These are phyloP conservation scores for Astrothelium macrocarpum DNA, from an alignment of 495 filamentous ascomycete genomes.

Conservation along the genomic window DNA sequence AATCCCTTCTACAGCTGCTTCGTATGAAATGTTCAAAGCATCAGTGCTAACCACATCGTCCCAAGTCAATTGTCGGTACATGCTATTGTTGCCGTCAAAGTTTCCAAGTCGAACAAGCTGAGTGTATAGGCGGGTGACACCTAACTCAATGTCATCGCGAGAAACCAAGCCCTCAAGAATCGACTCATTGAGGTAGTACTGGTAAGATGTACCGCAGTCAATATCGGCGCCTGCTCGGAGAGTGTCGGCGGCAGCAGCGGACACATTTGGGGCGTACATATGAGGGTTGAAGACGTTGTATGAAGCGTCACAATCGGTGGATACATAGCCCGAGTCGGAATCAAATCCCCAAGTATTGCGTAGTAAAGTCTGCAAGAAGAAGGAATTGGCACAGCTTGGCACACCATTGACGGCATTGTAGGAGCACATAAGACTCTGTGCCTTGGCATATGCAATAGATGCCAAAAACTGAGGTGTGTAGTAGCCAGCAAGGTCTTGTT, in stretches of 20 bases:
- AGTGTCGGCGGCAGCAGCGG: slow-evolving; percentile 10
- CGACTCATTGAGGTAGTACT: slow-evolving; percentile 40
- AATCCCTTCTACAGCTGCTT: slow-evolving; percentile 50
- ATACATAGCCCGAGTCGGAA: slow-evolving; percentile 11
- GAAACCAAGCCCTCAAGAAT: slow-evolving; percentile 38
- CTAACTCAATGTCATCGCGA: slow-evolving; percentile 22
- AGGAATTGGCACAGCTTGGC: slow-evolving; percentile 18
- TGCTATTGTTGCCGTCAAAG: slow-evolving; percentile 43
- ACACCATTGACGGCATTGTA: slow-evolving; percentile 23
- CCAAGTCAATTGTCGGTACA: slow-evolving; percentile 45
- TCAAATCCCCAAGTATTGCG: slow-evolving; percentile 19
- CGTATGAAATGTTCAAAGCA: slow-evolving; percentile 46
- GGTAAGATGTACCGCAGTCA: slow-evolving; percentile 52
- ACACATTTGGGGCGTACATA: slow-evolving; percentile 10
- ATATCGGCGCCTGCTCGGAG: slow-evolving; percentile 46
- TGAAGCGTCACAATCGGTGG: slow-evolving; percentile 20
- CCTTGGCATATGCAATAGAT: slow-evolving; percentile 13
- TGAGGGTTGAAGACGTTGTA: slow-evolving; percentile 17
- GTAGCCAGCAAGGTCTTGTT: slow-evolving; percentile 21
- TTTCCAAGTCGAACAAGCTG: slow-evolving; percentile 49
- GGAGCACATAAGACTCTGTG: slow-evolving; percentile 17
- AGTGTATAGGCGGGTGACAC: slow-evolving; percentile 46
- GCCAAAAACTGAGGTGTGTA: slow-evolving; percentile 19
- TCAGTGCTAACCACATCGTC: slow-evolving; percentile 42
- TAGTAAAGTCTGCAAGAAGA: slow-evolving; percentile 16